A percentile compares a stretch with the other conserved stretches of the same genome.
Evolutionary conservation across 345 rosid species (phyloP).

Genomic region (Arabidopsis suecica): DNA sequence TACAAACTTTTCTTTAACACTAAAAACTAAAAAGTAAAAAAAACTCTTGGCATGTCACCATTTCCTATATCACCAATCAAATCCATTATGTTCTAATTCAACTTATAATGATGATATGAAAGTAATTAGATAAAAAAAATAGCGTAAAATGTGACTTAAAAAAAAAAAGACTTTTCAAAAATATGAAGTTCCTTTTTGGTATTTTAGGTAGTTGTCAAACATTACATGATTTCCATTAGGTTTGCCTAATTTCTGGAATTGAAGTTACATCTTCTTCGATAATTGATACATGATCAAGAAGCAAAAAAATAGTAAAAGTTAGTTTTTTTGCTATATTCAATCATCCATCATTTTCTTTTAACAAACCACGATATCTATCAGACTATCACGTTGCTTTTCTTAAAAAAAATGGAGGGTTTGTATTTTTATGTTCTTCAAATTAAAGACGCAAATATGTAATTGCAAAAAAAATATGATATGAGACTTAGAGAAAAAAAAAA

Average conservation of each 20-base stretch:
- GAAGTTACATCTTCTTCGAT: constrained; percentile 31
- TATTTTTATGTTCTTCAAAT: constrained; percentile 25
- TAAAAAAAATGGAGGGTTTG: neutral
- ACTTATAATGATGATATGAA: neutral
- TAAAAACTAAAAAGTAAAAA: too few relatives aligned
- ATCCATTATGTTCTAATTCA: neutral
- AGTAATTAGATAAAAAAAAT: neutral
- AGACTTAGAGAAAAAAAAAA: too few relatives aligned
- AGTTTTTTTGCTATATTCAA: constrained; percentile 21
- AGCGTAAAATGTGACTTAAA: too few relatives aligned
- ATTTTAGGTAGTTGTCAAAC: constrained; percentile 40
- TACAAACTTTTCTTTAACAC: too few relatives aligned
- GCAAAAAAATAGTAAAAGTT: neutral
- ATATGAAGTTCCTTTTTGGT: neutral
- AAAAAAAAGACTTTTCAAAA: neutral
- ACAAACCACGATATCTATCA: constrained; percentile 29
- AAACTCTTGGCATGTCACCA: neutral
- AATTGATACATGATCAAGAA: constrained; percentile 33
- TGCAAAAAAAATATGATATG: too few relatives aligned
- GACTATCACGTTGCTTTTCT: constrained; percentile 7
- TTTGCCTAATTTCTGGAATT: constrained; percentile 38
- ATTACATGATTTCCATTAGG: constrained; percentile 39
- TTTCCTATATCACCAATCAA: neutral
- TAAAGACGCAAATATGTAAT: constrained; percentile 15
- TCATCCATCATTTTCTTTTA: constrained; percentile 40